Base-by-base conservation (phyloP, 2,329 filamentous ascomycete genomes). In the Talaromyces sp. region DNA sequence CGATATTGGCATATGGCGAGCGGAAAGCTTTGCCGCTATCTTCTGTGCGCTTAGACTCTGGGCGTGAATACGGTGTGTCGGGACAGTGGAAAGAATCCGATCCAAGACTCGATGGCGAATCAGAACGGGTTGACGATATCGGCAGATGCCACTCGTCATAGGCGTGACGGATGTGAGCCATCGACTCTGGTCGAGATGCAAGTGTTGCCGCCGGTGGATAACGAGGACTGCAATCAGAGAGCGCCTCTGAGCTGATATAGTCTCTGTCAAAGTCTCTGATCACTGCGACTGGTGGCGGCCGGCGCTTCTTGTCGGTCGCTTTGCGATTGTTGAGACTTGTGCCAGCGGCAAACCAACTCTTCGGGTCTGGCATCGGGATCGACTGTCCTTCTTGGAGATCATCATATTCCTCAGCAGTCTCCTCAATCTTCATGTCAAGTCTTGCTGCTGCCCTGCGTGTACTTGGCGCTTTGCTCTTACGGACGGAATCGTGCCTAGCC, bases 401-500 rank as follows among this genome's bases (percentile, higher is more conserved):
- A 16, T 65, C 61, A 44, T 64, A 56, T 5, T 63, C 61, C 33
- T 59, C 57, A 7, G 55, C 31, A 4, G 61, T 28, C 33, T 62
- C 61, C 42, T 60, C 54, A 16, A 63, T 56, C 18, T 59, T 57
- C 57, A 34, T 57, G 16, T 60, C 59, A n/a, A 57, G 40, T 10
- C 51, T 52, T 47, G 47, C 60, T 47, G 47, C 60, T 53, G 16
- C 66, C 53, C 60, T 60, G 50, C 65, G 64, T 54, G 55, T 47
- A 56, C 59, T 64, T 23, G 59, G 62, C 53, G 61, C 53, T 40
- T 64, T 63, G 59, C 65, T 69, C 47, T 66, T 67, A 42, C 64
- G 67, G 47, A 67, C 64, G 28, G 70, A 68, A 9, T 62, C 57
- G 34, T 69, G 69, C 4, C 67, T 69, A 57, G 90, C 85, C 73